Evolutionary conservation across 352 stramenopile genomes (phyloP), one percentile per base, ranked within the genome.

Genomic region (Pythium chondricola): DNA sequence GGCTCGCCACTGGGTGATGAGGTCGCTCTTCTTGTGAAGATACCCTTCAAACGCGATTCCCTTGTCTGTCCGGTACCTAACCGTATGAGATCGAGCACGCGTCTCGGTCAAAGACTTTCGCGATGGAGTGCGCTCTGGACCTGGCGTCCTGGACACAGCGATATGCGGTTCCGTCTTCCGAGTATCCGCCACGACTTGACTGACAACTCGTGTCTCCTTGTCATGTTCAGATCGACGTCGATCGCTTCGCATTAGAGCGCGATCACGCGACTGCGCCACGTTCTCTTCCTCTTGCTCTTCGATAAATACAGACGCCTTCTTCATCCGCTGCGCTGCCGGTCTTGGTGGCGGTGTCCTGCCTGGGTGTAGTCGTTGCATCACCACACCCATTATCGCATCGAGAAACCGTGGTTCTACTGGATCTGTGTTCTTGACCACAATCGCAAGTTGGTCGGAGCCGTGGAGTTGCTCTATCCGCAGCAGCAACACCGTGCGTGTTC

Each of bases 21-120:
- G 35, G 30, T 92, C 81, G 43, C 81, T 85, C 52, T 92, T 92
- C 59, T 87, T 88, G 67, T 74, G 85, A 44, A 92, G 52, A 35
- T 92, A 92, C 1, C 81, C 81, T 70, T 92, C 81, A 47, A 92
- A 92, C 11, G 74, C 69, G 31, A 92, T 90, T 10, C 80, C 75
- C 13, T 68, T 60, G 24, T 82, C 69, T 0, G 59, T 80, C 13
- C 78, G 74, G 39, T 89, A 89, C 8, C 78, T 73, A 41, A 87
- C 61, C 1, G 74, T 85, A 43, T 89, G 71, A 0, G 74, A 86
- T 22, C 78, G 67, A 32, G 50, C 51, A 6, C 47, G 40, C 14
- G 43, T 35, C 1, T 2, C 27, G 14, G 16, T n/a, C 6, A 21
- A 4, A 47, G 43, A 35, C 32, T 9, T 11, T 6, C 10, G 8